Evolutionary conservation across 1,139 yeast species (phyloP).

Genomic region (Candida labiduridarum): DNA sequence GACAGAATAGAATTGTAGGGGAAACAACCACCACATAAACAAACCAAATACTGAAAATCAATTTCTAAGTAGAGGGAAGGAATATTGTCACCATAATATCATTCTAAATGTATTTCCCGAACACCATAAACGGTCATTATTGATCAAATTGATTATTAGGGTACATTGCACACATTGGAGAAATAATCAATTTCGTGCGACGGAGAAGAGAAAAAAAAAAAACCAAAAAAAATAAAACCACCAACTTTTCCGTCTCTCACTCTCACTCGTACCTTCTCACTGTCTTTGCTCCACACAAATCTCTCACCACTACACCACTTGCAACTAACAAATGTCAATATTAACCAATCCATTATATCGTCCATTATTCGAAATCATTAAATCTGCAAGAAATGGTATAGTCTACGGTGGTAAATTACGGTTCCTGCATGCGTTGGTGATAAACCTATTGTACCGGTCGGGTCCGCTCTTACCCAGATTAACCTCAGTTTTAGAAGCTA

Average conservation of each 20-base stretch:
- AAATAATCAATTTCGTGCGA: too few relatives aligned
- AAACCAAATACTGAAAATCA: too few relatives aligned
- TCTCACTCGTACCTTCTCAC: too few relatives aligned
- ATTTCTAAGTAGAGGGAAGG: not conserved
- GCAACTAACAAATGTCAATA: conserved; percentile 19
- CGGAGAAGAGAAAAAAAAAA: not conserved
- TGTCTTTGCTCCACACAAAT: not conserved
- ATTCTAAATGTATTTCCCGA: too few relatives aligned
- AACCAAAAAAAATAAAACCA: not conserved
- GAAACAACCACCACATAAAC: too few relatives aligned
- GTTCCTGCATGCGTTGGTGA: conserved; percentile 73
- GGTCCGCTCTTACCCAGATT: conserved; percentile 52
- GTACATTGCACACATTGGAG: too few relatives aligned
- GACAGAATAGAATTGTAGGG: too few relatives aligned
- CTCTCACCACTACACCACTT: conserved; percentile 1
- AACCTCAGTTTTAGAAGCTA: conserved; percentile 54
- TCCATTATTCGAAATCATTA: conserved; percentile 41
- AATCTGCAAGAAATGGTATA: conserved; percentile 53
- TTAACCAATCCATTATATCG: conserved; percentile 34
- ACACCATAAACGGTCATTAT: too few relatives aligned
- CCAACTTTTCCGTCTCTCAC: too few relatives aligned
- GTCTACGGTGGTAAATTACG: conserved; percentile 77
- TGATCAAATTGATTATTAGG: too few relatives aligned
- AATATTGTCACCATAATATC: too few relatives aligned
- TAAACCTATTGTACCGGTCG: conserved; percentile 57